Evolutionary conservation across 768 basidiomycete species (phyloP), one percentile per base, ranked within the genome.

Genomic region (Cyclocybe cylindracea): DNA sequence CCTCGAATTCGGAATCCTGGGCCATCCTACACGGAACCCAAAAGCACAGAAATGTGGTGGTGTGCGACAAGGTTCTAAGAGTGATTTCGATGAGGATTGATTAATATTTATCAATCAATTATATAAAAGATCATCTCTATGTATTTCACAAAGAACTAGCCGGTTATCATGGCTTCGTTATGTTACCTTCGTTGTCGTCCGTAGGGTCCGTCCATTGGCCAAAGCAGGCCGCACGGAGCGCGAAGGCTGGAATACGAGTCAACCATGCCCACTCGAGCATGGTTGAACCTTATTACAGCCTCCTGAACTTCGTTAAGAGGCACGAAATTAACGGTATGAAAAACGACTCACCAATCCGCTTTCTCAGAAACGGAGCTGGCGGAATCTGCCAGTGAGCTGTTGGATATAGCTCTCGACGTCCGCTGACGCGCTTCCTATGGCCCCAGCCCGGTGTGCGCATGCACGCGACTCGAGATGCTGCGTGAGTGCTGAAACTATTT

Each of bases 391-490:
- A 2, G 69, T 66, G 48, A 77, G 56, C 35, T 55, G 55, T 7
- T 61, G 48, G 52, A 68, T 63, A 10, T 61, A 55, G 39, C 56
- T 49, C 50, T 67, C 59, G 14, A 76, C 65, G 44, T 65, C 24
- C 3, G 24, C 24, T 24, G 24, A 24, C 5, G 43, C 31, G 61
- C 39, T 54, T 69, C 67, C 51, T 54, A 61, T 13, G 71, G 24
- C 24, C 24, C 65, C 6, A 75, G 50, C 1, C 71, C 24, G 24
- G 24, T 24, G 24, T 2, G 24, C 70, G 51, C 77, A 78, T 4
- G 56, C 45, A 8, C 64, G 72, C 48, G 70, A 74, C 60, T 78
- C 77, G 18, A 78, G 66, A 57, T 78, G 78, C 51, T 76, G 75
- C 19, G 73, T 66, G 35, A 79, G 59, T 3, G 65, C 74, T 6